Evolutionary conservation across 805 yeast species (phyloP), one percentile per base, ranked within the genome.

Genomic region (Kazachstania kunashirensis): DNA sequence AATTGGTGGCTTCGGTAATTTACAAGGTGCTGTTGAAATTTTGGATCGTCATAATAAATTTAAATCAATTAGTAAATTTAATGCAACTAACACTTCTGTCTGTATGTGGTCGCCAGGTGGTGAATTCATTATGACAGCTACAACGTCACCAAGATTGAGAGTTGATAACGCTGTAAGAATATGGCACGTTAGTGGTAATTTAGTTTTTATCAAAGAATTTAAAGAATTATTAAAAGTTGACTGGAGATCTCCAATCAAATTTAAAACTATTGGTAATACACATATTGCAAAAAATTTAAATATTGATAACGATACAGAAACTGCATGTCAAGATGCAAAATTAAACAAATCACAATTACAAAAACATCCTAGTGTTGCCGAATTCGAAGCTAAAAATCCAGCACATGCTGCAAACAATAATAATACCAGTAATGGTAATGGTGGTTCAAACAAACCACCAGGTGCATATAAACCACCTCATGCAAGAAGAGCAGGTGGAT

Each of bases 31-130:
- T 12, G 94, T 92, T 40, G 97, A 94, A 58, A 80, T 92, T 43
- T 78, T 86, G 56, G 98, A 92, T 66, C 82, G 96, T 57, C 84
- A 78, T 59, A 77, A 80, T 55, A 81, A 83, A 61, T 89, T 86
- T 59, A 64, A 70, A 38, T 83, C 84, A 59, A 74, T 92, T 36
- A 69, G 86, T 15, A 71, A 84, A 14, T 81, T 92, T 53, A 84
- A 84, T 54, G 98, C 97, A 11, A 66, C 95, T 31, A 94, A 92
- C 65, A 86, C 97, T 12, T 80, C 94, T n/a, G 94, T 81, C 31
- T 89, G 96, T 59, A 84, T 84, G 59, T 92, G 98, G 98, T 79
- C 94, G 2, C 99, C 99, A 8, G 94, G 92, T 62, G 97, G 98
- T 26, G 77, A 92, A 53, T 86, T 71, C 55, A 77, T 92, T 40